Conservation (phyloP, 352 stramenopile genomes). For the Pythium sukuiense region DNA sequence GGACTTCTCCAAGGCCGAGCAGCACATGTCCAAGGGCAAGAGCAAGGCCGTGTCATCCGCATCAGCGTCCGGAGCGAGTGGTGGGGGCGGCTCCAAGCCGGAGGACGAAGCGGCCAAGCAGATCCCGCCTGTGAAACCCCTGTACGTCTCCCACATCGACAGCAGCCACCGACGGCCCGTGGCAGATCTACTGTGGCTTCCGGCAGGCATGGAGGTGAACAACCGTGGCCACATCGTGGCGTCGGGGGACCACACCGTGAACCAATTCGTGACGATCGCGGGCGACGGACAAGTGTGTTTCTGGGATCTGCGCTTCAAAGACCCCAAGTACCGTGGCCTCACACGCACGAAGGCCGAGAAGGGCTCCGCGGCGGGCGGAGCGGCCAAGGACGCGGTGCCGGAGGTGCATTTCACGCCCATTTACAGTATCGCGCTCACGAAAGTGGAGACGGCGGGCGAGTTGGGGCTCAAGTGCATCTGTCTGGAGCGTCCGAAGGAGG, state of each 20-base stretch:
- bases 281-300: conserved; percentile 91
- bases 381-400: conserved; percentile 50
- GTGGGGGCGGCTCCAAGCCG: conserved; percentile 11
- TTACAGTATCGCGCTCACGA: conserved; percentile 79
- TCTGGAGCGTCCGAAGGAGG: conserved; percentile 66
- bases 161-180: conserved; percentile 84
- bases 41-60: conserved; percentile 33
- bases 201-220: conserved; percentile 84
- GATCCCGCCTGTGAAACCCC: conserved; percentile 64
- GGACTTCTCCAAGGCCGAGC: conserved; percentile 86
- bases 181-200: conserved; percentile 88
- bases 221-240: conserved; percentile 82
- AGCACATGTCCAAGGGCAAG: conserved; percentile 58
- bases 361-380: conserved; percentile 13
- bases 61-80: conserved; percentile 10
- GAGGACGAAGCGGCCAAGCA: conserved; percentile 58
- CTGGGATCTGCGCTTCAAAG: conserved; percentile 92
- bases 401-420: conserved; percentile 85
- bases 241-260: conserved; percentile 42
- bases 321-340: conserved; percentile 74
- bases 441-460: conserved; percentile 70
- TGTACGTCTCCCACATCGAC: conserved; percentile 88
- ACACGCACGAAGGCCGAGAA: conserved; percentile 71
- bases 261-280: conserved; percentile 93
- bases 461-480: conserved; percentile 65